These are phyloP conservation scores for Phaeosphaeria sp. DNA, from an alignment of 2,329 filamentous ascomycete genomes.

Conservation along the genomic window DNA sequence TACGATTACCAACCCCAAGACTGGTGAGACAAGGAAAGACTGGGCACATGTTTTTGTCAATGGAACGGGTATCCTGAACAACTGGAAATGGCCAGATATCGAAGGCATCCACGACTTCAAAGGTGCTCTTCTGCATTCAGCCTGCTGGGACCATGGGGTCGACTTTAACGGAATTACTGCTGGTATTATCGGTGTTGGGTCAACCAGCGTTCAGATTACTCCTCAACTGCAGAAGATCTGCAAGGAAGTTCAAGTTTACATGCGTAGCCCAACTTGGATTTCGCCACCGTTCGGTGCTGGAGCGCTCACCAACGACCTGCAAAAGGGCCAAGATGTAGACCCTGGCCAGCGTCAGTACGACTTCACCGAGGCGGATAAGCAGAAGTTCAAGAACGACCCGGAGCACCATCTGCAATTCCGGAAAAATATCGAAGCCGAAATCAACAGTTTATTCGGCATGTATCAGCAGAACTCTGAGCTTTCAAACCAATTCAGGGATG, in stretches of 20 bases:
- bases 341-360: constrained; percentile 52
- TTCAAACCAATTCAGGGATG: constrained; percentile 51
- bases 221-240: constrained; percentile 48
- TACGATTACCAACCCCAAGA: constrained; percentile 44
- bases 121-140: constrained; percentile 53
- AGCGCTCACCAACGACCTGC: constrained; percentile 40
- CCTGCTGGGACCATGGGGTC: constrained; percentile 51
- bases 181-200: constrained; percentile 43
- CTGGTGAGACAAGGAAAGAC: constrained; percentile 41
- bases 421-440: constrained; percentile 56
- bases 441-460: constrained; percentile 61
- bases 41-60: constrained; percentile 53
- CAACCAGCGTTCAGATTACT: constrained; percentile 45
- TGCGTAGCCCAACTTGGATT: constrained; percentile 51
- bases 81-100: constrained; percentile 54
- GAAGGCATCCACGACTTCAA: constrained; percentile 52
- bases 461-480: constrained; percentile 57
- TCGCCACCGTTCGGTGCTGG: constrained; percentile 47
- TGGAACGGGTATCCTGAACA: constrained; percentile 54
- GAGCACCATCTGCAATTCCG: constrained; percentile 59
- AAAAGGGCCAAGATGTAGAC: constrained; percentile 46
- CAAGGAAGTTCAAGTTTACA: constrained; percentile 44
- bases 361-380: constrained; percentile 60
- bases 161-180: constrained; percentile 39
- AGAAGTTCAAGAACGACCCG: constrained; percentile 65